Conservation (phyloP, 2,329 filamentous ascomycete genomes). For the Botrytis medusae region DNA sequence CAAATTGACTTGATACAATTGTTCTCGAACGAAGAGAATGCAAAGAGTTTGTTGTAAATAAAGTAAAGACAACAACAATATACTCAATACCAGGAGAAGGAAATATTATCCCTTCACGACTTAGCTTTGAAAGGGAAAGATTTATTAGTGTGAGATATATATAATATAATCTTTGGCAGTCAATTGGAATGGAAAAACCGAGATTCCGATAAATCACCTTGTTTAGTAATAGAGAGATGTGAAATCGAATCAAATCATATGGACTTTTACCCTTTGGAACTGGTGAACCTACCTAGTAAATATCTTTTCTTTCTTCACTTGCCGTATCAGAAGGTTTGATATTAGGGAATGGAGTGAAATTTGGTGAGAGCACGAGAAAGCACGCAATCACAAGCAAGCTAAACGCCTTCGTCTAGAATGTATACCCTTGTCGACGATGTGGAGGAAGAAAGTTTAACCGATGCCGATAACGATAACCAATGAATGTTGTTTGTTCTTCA, state of each 20-base stretch:
- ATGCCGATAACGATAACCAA: background rate
- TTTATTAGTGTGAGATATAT: slow-evolving; percentile 7
- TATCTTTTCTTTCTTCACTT: slow-evolving; percentile 1
- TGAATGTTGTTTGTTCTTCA: background rate
- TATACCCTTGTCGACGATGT: background rate
- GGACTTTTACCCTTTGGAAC: background rate
- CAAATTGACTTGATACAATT: slow-evolving; percentile 12
- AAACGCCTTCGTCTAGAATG: background rate
- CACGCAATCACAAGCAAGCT: slow-evolving; percentile 11
- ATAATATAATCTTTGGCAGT: background rate
- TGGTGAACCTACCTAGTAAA: background rate
- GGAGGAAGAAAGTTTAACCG: slow-evolving; percentile 2
- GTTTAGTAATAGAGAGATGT: background rate
- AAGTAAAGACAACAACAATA: background rate
- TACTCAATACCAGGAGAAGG: background rate
- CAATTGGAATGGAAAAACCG: slow-evolving; percentile 10
- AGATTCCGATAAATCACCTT: slow-evolving; percentile 15
- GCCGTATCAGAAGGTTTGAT: background rate
- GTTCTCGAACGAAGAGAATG: background rate
- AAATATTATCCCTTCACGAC: slow-evolving; percentile 13
- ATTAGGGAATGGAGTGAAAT: slow-evolving; percentile 7
- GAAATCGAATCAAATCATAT: background rate
- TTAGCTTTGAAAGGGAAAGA: slow-evolving; percentile 18
- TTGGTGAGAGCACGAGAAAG: background rate
- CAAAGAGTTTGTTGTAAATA: background rate